Conservation (phyloP, 192 early-diverging fungal species). For the Phlyctochytrium arcticum region DNA sequence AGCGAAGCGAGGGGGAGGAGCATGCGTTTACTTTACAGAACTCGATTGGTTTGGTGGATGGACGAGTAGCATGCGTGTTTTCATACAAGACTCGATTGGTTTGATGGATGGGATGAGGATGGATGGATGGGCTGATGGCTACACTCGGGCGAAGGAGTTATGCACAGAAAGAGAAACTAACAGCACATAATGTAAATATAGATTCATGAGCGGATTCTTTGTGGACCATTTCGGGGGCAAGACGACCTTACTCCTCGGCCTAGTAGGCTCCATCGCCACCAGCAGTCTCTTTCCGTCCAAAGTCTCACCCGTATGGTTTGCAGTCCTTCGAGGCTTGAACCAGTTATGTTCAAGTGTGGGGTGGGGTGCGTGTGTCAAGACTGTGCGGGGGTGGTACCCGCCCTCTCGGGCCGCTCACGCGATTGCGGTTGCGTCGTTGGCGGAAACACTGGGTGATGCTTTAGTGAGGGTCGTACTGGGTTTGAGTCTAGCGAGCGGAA, state of each 20-base stretch:
- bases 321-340: constrained; percentile 1
- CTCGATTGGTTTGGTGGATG: too few relatives aligned
- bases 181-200: background rate
- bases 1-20: too few relatives aligned
- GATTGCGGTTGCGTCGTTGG: constrained; percentile 19
- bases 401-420: constrained; percentile 20
- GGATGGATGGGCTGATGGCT: too few relatives aligned
- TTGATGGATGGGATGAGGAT: too few relatives aligned
- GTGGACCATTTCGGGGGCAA: constrained; percentile 18
- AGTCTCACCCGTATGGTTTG: constrained; percentile 1
- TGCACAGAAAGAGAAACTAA: background rate
- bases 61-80: too few relatives aligned
- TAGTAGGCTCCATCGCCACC: constrained; percentile 15
- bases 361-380: constrained; percentile 25
- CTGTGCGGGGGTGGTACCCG: constrained; percentile 20
- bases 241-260: constrained; percentile 10
- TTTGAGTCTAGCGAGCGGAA: background rate
- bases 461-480: constrained; percentile 16
- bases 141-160: too few relatives aligned
- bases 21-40: too few relatives aligned
- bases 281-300: constrained; percentile 11
- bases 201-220: constrained; percentile 11
- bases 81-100: too few relatives aligned
- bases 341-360: constrained; percentile 26
- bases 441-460: constrained; percentile 19